phyloP scores from a whole-genome alignment of 176 grass and related monocot genomes.

The Microstegium vimineum region DNA sequence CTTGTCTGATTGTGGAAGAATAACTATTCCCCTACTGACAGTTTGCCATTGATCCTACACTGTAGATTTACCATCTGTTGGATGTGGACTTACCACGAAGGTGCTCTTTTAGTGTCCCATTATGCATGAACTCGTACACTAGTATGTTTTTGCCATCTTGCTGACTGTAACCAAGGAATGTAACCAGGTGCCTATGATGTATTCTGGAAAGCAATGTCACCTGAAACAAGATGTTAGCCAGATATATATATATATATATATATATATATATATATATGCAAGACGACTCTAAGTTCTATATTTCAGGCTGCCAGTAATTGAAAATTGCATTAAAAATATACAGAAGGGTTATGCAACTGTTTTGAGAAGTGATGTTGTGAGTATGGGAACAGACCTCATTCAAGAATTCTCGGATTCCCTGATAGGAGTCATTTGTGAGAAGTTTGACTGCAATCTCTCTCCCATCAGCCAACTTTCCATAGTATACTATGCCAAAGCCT shows the following conservation, averaged over 20 bases:
- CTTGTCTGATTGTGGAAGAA: neutral
- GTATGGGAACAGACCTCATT: conserved; percentile 62
- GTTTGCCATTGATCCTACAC: neutral
- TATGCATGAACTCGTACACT: conserved; percentile 98
- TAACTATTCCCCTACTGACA: neutral
- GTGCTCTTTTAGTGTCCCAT: conserved; percentile 86
- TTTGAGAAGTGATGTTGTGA: neutral
- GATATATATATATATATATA: neutral
- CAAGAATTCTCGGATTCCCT: conserved; percentile 86
- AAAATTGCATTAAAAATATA: neutral
- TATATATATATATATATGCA: too few relatives aligned
- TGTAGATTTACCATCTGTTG: conserved; percentile 7
- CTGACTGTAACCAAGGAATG: conserved; percentile 92
- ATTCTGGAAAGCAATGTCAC: conserved; percentile 95
- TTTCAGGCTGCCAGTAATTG: neutral
- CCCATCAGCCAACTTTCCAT: conserved; percentile 79
- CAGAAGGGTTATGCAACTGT: neutral
- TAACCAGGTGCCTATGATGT: conserved; percentile 90
- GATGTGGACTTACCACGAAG: conserved; percentile 58
- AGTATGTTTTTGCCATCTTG: conserved; percentile 95
- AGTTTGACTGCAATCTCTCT: conserved; percentile 95
- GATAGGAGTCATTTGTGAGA: conserved; percentile 85
- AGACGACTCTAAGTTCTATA: neutral
- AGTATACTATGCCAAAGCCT: conserved; percentile 96
- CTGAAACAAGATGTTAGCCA: conserved; percentile 44